Conservation (phyloP, 2,329 filamentous ascomycete genomes). For the Remersonia thermophila region DNA sequence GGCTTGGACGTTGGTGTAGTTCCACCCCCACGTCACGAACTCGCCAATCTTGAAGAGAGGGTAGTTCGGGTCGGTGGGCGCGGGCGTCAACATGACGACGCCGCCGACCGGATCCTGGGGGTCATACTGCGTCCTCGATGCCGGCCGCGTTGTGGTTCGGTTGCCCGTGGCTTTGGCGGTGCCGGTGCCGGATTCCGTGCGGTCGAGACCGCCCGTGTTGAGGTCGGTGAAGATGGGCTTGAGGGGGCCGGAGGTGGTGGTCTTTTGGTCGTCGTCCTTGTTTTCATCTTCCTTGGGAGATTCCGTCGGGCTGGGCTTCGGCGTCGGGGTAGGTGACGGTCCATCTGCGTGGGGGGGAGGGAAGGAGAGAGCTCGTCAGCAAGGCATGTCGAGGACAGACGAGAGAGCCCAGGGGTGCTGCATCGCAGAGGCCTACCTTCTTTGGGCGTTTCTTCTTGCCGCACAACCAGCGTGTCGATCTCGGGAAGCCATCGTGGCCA, state of each 20-base stretch:
- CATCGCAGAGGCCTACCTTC: constrained; percentile 2
- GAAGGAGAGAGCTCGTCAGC: too few species aligned
- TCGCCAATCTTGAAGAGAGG: constrained; percentile 50
- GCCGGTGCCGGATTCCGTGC: constrained; percentile 9
- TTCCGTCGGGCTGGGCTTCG: constrained; percentile 7
- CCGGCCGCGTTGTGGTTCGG: constrained; percentile 12
- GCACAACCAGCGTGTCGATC: constrained; percentile 39
- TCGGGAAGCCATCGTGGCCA: constrained; percentile 47
- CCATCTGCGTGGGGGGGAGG: constrained; percentile 4
- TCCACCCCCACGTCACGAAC: constrained; percentile 49
- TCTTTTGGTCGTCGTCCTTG: constrained; percentile 13
- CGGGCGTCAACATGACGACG: constrained; percentile 41
- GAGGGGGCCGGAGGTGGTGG: constrained; percentile 9
- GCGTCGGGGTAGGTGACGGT: constrained; percentile 5
- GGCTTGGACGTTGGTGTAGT: constrained; percentile 49
- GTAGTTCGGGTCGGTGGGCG: constrained; percentile 28
- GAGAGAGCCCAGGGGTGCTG: too few species aligned
- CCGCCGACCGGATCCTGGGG: constrained; percentile 35
- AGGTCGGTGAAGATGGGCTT: constrained; percentile 11
- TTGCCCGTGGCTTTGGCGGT: constrained; percentile 17
- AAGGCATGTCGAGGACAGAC: too few species aligned
- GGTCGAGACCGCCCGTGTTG: constrained; percentile 14
- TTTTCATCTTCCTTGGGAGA: constrained; percentile 11
- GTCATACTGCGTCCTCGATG: constrained; percentile 31
- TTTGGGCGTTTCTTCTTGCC: constrained; percentile 27